A percentile compares a stretch with the other conserved stretches of the same genome.
Conservation (phyloP, 495 filamentous ascomycete genomes). For the Xylaria curta region DNA sequence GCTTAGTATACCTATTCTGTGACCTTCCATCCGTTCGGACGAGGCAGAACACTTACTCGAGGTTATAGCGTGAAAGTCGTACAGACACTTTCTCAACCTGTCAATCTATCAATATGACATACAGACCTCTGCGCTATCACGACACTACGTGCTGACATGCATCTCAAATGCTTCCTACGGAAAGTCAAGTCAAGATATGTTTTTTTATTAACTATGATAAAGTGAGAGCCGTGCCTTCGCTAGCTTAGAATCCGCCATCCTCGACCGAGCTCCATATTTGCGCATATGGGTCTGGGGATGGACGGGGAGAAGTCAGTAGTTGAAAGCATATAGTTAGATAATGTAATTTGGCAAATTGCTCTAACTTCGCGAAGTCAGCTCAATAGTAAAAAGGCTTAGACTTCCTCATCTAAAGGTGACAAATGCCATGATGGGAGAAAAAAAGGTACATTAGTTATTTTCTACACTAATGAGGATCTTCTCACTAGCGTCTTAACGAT, state of each 20-base stretch:
- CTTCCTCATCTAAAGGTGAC: neutral
- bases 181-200: neutral
- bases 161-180: slow-evolving; percentile 1
- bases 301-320: neutral
- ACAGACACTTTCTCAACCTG: neutral
- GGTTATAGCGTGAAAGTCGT: neutral
- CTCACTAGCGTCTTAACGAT: slow-evolving; percentile 10
- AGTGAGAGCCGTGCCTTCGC: neutral
- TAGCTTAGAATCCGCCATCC: neutral
- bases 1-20: neutral
- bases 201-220: neutral
- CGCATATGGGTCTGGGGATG: neutral
- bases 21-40: neutral
- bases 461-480: slow-evolving; percentile 17
- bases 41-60: neutral
- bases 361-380: slow-evolving; percentile 7
- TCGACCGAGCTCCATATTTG: neutral
- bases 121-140: neutral
- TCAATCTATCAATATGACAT: neutral
- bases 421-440: neutral
- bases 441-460: neutral
- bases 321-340: neutral
- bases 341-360: neutral
- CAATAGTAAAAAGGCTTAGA: slow-evolving; percentile 1
- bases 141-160: slow-evolving; percentile 9